phyloP scores from a whole-genome alignment of 306 rosid genomes.

The Cucumis sativus region Cucumber_9930_V3 NC_026656.2:2086501-2087000 shows the following conservation, averaged over 20 bases:
- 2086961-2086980: conserved; percentile 51
- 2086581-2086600: conserved; percentile 41
- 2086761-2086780: conserved; percentile 41
- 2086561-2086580: background rate
- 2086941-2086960: conserved; percentile 51
- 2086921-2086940: conserved; percentile 31
- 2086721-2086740: conserved; percentile 60
- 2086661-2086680: conserved; percentile 85
- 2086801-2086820: conserved; percentile 33
- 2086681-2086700: conserved; percentile 97
- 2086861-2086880: conserved; percentile 57
- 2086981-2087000: conserved; percentile 36
- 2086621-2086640: conserved; percentile 25
- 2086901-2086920: conserved; percentile 46
- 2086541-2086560: background rate
- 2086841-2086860: conserved; percentile 23
- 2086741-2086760: conserved; percentile 36
- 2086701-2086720: conserved; percentile 97
- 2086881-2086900: conserved; percentile 36
- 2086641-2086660: conserved; percentile 28
- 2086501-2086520: background rate
- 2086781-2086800: conserved; percentile 28
- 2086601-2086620: conserved; percentile 46
- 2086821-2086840: conserved; percentile 28
- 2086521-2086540: background rate